phyloP scores from a whole-genome alignment of 495 filamentous ascomycete species.

The Talaromyces ruber region DNA sequence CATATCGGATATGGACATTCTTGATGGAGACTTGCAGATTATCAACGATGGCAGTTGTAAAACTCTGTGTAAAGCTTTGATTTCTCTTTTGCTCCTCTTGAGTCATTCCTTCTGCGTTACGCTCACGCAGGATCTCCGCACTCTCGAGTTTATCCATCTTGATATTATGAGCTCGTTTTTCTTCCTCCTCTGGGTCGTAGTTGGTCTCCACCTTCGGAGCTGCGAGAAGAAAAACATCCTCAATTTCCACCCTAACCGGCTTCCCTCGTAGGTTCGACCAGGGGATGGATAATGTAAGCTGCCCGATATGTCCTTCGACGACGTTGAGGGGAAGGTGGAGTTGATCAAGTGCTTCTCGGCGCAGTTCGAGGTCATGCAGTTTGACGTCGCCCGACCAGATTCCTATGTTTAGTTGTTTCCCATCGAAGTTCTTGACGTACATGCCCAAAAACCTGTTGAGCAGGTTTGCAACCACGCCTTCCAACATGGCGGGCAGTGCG shows the following conservation, averaged over 20 bases:
- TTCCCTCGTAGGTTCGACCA: conserved; percentile 95
- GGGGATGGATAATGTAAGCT: conserved; percentile 84
- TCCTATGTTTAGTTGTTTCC: conserved; percentile 90
- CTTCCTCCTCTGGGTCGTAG: conserved; percentile 89
- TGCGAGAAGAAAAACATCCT: conserved; percentile 92
- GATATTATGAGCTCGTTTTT: conserved; percentile 66
- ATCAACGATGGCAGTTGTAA: conserved; percentile 93
- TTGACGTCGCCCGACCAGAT: conserved; percentile 98
- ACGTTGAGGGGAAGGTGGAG: conserved; percentile 93
- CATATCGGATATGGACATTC: conserved; percentile 95
- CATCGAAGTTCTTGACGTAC: conserved; percentile 98
- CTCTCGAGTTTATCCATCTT: conserved; percentile 98
- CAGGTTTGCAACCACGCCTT: conserved; percentile 70
- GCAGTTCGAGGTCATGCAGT: conserved; percentile 81
- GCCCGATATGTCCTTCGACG: conserved; percentile 85
- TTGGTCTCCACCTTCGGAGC: conserved; percentile 90
- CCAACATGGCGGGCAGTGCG: conserved; percentile 48
- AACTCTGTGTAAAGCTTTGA: conserved; percentile 90
- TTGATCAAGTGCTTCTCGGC: conserved; percentile 91
- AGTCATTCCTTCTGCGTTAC: conserved; percentile 85
- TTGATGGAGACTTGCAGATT: conserved; percentile 96
- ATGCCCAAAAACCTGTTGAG: conserved; percentile 98
- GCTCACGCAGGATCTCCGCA: conserved; percentile 86
- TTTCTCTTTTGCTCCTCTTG: conserved; percentile 90
- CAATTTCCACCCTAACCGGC: conserved; percentile 87